Evolutionary conservation across 148 eudicot species (phyloP).

Genomic region (Dysphania ambrosioides): DNA sequence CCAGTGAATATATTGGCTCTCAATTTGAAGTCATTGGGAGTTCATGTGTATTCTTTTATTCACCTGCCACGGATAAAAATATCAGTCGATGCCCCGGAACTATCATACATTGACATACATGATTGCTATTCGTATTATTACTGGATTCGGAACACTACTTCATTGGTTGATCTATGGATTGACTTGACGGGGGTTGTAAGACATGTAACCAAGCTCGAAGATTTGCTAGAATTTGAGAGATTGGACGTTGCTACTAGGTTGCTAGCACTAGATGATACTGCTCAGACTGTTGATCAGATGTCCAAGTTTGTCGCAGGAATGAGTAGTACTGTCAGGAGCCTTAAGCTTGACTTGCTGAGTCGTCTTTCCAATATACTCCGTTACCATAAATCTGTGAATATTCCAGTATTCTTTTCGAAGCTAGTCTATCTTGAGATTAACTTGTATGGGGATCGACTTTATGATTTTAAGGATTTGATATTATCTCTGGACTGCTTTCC

Average conservation of each 20-base stretch:
- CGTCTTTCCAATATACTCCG: background rate
- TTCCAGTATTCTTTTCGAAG: background rate
- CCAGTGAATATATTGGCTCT: background rate
- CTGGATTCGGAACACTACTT: background rate
- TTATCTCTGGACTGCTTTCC: background rate
- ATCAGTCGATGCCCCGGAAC: background rate
- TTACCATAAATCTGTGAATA: background rate
- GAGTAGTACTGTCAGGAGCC: background rate
- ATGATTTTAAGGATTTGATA: background rate
- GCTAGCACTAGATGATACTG: too few relatives aligned
- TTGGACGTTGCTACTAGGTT: too few relatives aligned
- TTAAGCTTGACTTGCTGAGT: background rate
- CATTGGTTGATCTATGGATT: background rate
- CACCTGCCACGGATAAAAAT: too few relatives aligned
- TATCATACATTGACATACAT: background rate
- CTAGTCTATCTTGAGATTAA: background rate
- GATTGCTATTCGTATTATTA: background rate
- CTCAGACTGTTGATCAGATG: too few relatives aligned
- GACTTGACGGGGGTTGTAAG: too few relatives aligned
- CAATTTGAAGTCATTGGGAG: slow-evolving; percentile 2
- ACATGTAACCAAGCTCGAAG: too few relatives aligned
- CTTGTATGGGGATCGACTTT: background rate
- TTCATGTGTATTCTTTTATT: background rate
- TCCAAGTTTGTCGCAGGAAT: background rate
- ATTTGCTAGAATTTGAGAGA: too few relatives aligned